Base-by-base conservation (phyloP, 495 filamentous ascomycete species). In the Talaromyces liani region DNA sequence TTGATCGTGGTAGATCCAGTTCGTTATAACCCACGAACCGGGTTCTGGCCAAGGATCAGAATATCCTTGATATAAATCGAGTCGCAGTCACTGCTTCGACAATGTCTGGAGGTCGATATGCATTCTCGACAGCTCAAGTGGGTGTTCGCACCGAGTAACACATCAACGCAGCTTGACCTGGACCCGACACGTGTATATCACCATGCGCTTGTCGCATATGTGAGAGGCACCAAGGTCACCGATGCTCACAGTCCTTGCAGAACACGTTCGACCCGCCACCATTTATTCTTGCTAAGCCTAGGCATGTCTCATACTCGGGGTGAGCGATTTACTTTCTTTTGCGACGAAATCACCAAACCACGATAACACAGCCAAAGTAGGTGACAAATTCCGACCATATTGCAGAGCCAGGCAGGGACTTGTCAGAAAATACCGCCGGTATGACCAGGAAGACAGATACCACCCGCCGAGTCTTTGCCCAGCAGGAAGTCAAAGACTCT, bases 1-100 rank as follows among this genome's bases (percentile, higher is more conserved):
- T 70, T 71, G 67, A 68, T 59, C 25, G n/a, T 49, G 12, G 33
- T 41, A 41, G 36, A 41, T 41, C 3, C 45, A 49, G 45, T 18
- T 20, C 6, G 3, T 20, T 49, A 12, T 49, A 20, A 20, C 45
- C 45, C n/a, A 16, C 36, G 45, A 18, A 7, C 18, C 6, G 45
- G n/a, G 45, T 9, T 7, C 18, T n/a, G n/a, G n/a, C 18, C 18
- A 8, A 20, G 4, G 45, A 18, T 49, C 5, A 20, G 16, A 2
- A 20, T 18, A 10, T 9, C 45, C 18, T 20, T 18, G 45, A 49
- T 1, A 9, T 41, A 9, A 49, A 2, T 20, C 18, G 18, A 49
- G 45, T 14, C 54, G 10, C 9, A 27, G 14, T 31, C 9, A 41
- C 14, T n/a, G 36, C 2, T 41, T 41, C 36, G 14, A 41, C 12